Evolutionary conservation across 2,329 filamentous ascomycete genomes (phyloP).

Genomic region (Cytospora schulzeri): DNA sequence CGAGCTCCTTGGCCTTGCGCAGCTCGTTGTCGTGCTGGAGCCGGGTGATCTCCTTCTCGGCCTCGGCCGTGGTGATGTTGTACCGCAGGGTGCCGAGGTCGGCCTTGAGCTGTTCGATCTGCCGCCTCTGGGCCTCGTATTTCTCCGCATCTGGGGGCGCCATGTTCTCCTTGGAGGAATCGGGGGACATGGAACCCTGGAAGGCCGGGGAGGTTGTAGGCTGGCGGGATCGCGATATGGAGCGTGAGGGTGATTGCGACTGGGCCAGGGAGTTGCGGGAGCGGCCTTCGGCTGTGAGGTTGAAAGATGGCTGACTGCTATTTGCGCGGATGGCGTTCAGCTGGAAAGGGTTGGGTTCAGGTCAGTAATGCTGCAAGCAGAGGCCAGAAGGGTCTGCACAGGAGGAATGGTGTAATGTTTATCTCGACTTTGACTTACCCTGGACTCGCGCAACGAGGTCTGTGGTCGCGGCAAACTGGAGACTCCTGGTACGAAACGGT

Average conservation of each 20-base stretch:
- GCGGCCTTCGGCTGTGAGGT: constrained; percentile 41
- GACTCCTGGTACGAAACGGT: constrained; percentile 33
- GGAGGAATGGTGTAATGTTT: neutral
- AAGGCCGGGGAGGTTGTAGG: constrained; percentile 27
- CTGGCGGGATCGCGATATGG: constrained; percentile 14
- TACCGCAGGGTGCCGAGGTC: constrained; percentile 88
- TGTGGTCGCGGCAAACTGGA: constrained; percentile 33
- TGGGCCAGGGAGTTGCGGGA: constrained; percentile 1
- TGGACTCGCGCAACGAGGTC: constrained; percentile 34
- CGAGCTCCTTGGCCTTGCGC: constrained; percentile 74
- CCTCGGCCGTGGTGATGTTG: constrained; percentile 81
- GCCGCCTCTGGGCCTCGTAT: constrained; percentile 58
- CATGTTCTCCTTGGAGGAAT: constrained; percentile 63
- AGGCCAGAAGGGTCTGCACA: neutral
- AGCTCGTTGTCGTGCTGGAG: constrained; percentile 83
- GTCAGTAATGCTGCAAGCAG: neutral
- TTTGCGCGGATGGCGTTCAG: constrained; percentile 34
- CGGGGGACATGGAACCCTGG: constrained; percentile 51
- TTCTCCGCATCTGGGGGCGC: constrained; percentile 60
- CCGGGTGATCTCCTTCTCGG: constrained; percentile 79
- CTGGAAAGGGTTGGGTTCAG: constrained; percentile 23
- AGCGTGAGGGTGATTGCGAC: constrained; percentile 17
- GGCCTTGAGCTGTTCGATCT: constrained; percentile 79
- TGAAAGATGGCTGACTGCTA: constrained; percentile 40
- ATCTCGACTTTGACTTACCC: constrained; percentile 31